A percentile compares a stretch with the other conserved stretches of the same genome.
Evolutionary conservation across 805 yeast genomes (phyloP).

Genomic region (Hanseniaspora lindneri): DNA sequence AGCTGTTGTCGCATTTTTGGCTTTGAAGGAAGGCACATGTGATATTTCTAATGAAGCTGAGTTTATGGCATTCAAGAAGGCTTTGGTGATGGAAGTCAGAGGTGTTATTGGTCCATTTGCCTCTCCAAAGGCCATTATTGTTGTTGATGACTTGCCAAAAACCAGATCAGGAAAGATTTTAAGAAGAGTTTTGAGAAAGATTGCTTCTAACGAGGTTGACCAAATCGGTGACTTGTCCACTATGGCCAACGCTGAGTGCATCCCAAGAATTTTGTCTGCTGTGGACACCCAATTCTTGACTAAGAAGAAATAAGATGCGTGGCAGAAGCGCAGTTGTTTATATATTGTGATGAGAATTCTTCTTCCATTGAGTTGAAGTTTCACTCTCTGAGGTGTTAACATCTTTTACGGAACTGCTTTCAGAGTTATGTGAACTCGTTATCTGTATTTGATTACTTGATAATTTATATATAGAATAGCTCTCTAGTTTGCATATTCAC

Average conservation of each 20-base stretch:
- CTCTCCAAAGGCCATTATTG: constrained; percentile 76
- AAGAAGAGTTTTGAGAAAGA: constrained; percentile 93
- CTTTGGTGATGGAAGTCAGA: constrained; percentile 77
- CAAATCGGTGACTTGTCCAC: constrained; percentile 89
- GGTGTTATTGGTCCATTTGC: constrained; percentile 71
- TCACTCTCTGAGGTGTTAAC: too few species aligned
- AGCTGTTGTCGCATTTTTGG: constrained; percentile 90
- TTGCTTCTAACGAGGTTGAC: constrained; percentile 83
- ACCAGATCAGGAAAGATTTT: constrained; percentile 97
- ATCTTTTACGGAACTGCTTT: too few species aligned
- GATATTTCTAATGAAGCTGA: constrained; percentile 27
- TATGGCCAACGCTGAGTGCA: constrained; percentile 73
- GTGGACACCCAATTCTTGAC: constrained; percentile 38
- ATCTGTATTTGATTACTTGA: too few species aligned
- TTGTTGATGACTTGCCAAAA: constrained; percentile 90
- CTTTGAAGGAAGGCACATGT: constrained; percentile 44
- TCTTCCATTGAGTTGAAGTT: too few species aligned
- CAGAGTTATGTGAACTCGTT: too few species aligned
- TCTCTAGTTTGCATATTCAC: too few species aligned
- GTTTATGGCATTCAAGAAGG: constrained; percentile 52
- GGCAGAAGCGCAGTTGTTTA: not conserved
- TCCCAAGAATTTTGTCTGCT: constrained; percentile 59
- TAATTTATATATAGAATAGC: too few species aligned
- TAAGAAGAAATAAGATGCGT: constrained; percentile 17
- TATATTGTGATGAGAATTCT: too few species aligned